Conservation (phyloP, 495 filamentous ascomycete species). For the Halenospora varia region DNA sequence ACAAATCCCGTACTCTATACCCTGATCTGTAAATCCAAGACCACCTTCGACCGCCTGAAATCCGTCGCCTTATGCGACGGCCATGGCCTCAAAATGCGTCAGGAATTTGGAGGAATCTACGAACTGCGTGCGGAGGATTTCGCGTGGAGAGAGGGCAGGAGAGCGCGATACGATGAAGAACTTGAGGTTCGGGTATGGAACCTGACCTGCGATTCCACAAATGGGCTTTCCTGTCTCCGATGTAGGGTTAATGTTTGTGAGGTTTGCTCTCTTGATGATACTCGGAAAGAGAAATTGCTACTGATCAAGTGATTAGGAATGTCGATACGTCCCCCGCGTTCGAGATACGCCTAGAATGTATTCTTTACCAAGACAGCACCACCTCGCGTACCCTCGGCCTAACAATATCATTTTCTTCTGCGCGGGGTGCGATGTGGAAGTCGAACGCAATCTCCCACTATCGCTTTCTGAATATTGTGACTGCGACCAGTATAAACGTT, state of each 20-base stretch:
- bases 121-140: background rate
- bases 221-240: conserved; percentile 17
- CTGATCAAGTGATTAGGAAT: conserved; percentile 1
- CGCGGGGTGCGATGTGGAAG: conserved; percentile 11
- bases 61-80: conserved; percentile 1
- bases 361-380: conserved; percentile 6
- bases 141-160: conserved; percentile 2
- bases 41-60: conserved; percentile 1
- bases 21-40: background rate
- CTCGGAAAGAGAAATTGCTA: background rate
- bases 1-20: background rate
- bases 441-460: conserved; percentile 16
- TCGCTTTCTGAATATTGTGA: conserved; percentile 22
- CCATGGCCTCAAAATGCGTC: conserved; percentile 2
- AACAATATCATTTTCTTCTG: conserved; percentile 17
- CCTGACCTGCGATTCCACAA: conserved; percentile 12
- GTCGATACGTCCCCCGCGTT: conserved; percentile 13
- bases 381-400: background rate
- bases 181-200: conserved; percentile 20
- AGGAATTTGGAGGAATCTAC: conserved; percentile 2
- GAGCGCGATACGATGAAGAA: conserved; percentile 11
- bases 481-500: conserved; percentile 21
- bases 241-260: conserved; percentile 23
- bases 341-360: background rate
- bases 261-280: conserved; percentile 6